Evolutionary conservation across 73 alveolate genomes (phyloP), one percentile per base, ranked within the genome.

Genomic region (Urostyla sp.): DNA sequence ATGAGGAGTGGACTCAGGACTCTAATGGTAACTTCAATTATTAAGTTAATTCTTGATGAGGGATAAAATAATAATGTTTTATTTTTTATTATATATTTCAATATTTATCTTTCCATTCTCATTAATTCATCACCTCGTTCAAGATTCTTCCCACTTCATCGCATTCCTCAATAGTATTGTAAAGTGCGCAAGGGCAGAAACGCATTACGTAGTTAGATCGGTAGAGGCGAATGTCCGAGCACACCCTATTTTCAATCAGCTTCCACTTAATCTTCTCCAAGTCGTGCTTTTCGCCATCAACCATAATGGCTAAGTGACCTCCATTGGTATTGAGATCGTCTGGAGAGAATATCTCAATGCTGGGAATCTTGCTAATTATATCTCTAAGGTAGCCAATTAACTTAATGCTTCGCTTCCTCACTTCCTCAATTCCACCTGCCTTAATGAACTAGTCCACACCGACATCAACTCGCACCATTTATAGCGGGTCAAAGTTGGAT

Each of bases 391-490:
- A 76, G 13, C 36, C 59, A 38, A 18, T n/a, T 28, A 53, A 43
- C 60, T 61, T 38, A 6, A n/a, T 27, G 21, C 48, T 69, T 45
- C 80, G 58, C 82, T 61, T 3, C 46, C 57, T 60, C n/a, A 50
- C 26, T 26, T 20, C 21, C 67, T 34, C 28, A 37, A 32, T 49
- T 23, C 59, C 74, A 24, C 93, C 93, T 30, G 66, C 59, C 31
- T 75, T 45, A 23, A 67, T 28, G 26, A 66, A 63, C 4, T 66
- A 36, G 16, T 35, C 66, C 54, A 86, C 44, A 32, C 87, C 59
- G 23, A 87, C 90, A 4, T 77, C 88, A 36, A 86, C 53, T 27
- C 90, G 34, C 48, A 80, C 90, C 2, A 73, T 74, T 77, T 86
- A 77, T 54, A 74, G 26, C 60, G 86, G 90, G 11, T 85, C 90